These are phyloP conservation scores for Anacardium occidentale DNA, from an alignment of 345 rosid genomes.

Conservation along the genomic window DNA sequence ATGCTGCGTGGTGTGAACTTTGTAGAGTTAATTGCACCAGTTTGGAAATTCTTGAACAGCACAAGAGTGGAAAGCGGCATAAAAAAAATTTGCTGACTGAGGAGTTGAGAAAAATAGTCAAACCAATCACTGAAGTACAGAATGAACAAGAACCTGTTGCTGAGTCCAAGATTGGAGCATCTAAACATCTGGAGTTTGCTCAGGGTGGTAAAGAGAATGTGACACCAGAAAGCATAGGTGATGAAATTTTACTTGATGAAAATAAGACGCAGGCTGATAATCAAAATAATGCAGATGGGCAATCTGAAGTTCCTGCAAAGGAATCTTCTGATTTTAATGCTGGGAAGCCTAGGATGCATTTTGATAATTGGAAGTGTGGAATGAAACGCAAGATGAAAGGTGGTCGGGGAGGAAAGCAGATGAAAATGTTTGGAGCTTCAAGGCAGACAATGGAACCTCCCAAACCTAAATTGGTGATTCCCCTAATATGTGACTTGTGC, in stretches of 20 bases:
- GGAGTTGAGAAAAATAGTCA: slow-evolving; percentile 22
- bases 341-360: slow-evolving; percentile 11
- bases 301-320: not conserved
- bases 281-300: not conserved
- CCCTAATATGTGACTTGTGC: slow-evolving; percentile 37
- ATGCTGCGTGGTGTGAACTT: slow-evolving; percentile 35
- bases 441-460: slow-evolving; percentile 20
- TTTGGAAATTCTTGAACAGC: slow-evolving; percentile 41
- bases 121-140: slow-evolving; percentile 7
- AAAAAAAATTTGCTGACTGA: slow-evolving; percentile 34
- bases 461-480: slow-evolving; percentile 31
- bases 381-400: slow-evolving; percentile 30
- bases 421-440: slow-evolving; percentile 19
- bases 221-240: not conserved
- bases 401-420: slow-evolving; percentile 24
- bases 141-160: slow-evolving; percentile 11
- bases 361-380: slow-evolving; percentile 21
- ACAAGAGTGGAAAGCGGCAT: slow-evolving; percentile 38
- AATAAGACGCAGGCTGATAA: slow-evolving; percentile 2
- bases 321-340: slow-evolving; percentile 12
- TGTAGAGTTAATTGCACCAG: slow-evolving; percentile 39
- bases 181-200: slow-evolving; percentile 11
- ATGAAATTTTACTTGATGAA: slow-evolving; percentile 12
- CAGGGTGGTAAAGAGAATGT: slow-evolving; percentile 9
- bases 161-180: slow-evolving; percentile 15